Evolutionary conservation across 2,329 filamentous ascomycete species (phyloP).

Genomic region (Fusarium robinianum): DNA sequence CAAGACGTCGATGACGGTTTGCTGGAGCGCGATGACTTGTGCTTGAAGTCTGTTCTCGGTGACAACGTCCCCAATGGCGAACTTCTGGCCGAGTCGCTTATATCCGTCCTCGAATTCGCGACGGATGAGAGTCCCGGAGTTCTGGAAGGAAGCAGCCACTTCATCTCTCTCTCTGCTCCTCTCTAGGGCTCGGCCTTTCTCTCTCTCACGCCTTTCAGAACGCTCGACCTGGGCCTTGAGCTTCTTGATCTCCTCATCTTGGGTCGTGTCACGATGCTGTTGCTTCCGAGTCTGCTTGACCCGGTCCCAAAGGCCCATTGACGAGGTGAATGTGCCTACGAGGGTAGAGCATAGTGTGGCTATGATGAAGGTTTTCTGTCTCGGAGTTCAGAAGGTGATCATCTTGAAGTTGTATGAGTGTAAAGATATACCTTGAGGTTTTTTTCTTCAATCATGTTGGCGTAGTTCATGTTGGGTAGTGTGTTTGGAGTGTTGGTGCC

Average conservation of each 20-base stretch:
- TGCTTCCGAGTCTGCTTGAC: slow-evolving; percentile 34
- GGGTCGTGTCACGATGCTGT: slow-evolving; percentile 27
- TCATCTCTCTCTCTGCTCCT: slow-evolving; percentile 19
- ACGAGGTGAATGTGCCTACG: slow-evolving; percentile 35
- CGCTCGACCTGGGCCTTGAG: slow-evolving; percentile 27
- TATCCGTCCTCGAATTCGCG: slow-evolving; percentile 35
- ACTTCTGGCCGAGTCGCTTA: slow-evolving; percentile 25
- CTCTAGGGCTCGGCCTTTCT: background rate
- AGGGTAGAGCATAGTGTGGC: slow-evolving; percentile 34
- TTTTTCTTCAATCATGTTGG: slow-evolving; percentile 36
- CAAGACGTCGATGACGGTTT: slow-evolving; percentile 34
- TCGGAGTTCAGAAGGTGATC: slow-evolving; percentile 1
- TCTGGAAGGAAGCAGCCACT: slow-evolving; percentile 28
- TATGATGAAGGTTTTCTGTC: slow-evolving; percentile 36
- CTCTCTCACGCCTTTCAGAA: slow-evolving; percentile 2
- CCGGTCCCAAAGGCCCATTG: slow-evolving; percentile 35
- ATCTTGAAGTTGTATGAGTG: background rate
- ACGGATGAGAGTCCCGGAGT: slow-evolving; percentile 31
- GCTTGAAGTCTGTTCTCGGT: slow-evolving; percentile 35
- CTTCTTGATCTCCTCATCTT: slow-evolving; percentile 35
- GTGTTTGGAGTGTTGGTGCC: too few species aligned
- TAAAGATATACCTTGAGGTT: slow-evolving; percentile 27
- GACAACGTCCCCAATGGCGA: slow-evolving; percentile 32
- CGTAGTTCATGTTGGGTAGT: slow-evolving; percentile 25
- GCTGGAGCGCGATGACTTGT: slow-evolving; percentile 33